Evolutionary conservation across 1,284 basidiomycete genomes (phyloP), one percentile per base, ranked within the genome.

Genomic region (Ustilago loliicola): DNA sequence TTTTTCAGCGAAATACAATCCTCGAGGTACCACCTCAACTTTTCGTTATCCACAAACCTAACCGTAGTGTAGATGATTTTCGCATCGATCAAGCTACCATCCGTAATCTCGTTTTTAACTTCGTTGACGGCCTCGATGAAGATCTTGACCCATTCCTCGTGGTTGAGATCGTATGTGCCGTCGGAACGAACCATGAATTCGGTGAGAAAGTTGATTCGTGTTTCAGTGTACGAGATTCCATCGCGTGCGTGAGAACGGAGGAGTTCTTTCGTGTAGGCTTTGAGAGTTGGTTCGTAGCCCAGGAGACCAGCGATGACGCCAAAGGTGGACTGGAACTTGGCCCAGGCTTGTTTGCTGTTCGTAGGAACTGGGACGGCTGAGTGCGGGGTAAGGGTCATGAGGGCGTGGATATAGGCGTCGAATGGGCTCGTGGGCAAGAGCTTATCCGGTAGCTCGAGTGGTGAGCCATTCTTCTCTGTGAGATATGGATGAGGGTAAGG

Each of bases 1-100:
- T 91, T 90, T 84, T 93, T 93, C 66, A 94, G 87, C 9, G 87
- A 85, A 58, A 94, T 90, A 73, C 92, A 93, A 80, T 94, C 92
- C 57, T 92, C 90, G 25, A 91, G 85, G 81, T 91, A 91, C 90
- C 90, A 91, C 38, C 90, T 88, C 29, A 94, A 83, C 69, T 90
- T 90, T 63, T 91, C 90, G 17, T 87, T 85, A 1, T 89, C 88
- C 56, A 92, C 87, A 76, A 89, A 87, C 15, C 91, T 89, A 34
- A 93, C 82, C 0, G 92, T 91, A 2, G 89, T 88, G 82, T 93
- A 93, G 74, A 94, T 83, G 67, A 81, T 78, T 54, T 73, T 74
- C 3, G 75, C 70, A 56, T 79, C 79, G 23, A 71, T 62, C n/a
- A 70, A 65, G 47, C 42, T 38, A 29, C 61, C 73, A 21, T 68